Evolutionary conservation across 495 filamentous ascomycete species (phyloP).

Genomic region (Penicillium herquei): DNA sequence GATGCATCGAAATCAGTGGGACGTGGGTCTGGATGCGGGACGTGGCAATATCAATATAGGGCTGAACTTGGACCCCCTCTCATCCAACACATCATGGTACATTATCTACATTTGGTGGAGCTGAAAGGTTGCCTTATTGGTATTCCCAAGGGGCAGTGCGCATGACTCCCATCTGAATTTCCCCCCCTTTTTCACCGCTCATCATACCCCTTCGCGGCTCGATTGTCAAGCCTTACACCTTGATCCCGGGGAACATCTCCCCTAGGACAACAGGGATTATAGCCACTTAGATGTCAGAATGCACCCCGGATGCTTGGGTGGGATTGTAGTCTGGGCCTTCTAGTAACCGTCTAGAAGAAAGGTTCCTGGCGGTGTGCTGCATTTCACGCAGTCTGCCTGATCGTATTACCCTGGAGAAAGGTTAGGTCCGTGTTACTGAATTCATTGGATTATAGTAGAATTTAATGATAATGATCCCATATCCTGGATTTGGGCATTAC

Average conservation of each 20-base stretch:
- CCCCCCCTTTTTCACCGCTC: slow-evolving; percentile 21
- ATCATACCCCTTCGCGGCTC: slow-evolving; percentile 20
- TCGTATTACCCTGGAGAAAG: neutral
- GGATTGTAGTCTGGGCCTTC: slow-evolving; percentile 24
- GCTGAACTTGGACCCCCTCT: neutral
- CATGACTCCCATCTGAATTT: neutral
- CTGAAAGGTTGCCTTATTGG: slow-evolving; percentile 1
- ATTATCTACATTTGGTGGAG: neutral
- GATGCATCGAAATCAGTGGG: no score
- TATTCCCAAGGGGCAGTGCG: neutral
- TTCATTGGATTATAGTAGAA: neutral
- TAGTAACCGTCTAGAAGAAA: slow-evolving; percentile 34
- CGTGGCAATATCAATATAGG: neutral
- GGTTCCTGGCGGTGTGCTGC: slow-evolving; percentile 32
- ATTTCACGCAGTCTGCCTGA: slow-evolving; percentile 8
- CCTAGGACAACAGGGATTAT: slow-evolving; percentile 12
- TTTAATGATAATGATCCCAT: neutral
- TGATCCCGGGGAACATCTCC: slow-evolving; percentile 16
- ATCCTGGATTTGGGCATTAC: neutral
- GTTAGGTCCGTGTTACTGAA: neutral
- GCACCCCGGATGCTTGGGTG: slow-evolving; percentile 25
- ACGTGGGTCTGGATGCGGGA: no score
- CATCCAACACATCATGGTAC: no score
- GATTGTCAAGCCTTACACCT: slow-evolving; percentile 19
- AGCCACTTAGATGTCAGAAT: slow-evolving; percentile 16